Evolutionary conservation across 495 filamentous ascomycete genomes (phyloP).

Genomic region (Tuber umbilicatum): DNA sequence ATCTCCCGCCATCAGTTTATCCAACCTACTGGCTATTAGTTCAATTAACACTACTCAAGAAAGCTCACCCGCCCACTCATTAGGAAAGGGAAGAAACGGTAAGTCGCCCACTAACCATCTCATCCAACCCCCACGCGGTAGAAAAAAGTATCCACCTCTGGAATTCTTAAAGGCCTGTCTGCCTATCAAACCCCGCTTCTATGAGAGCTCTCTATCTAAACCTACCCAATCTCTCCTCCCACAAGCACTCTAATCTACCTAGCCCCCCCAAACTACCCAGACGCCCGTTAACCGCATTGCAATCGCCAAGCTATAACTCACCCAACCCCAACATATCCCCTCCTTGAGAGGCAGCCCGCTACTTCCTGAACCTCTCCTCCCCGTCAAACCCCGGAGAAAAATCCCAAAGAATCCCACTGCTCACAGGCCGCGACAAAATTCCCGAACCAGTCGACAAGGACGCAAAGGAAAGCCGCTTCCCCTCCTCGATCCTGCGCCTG

Average conservation of each 20-base stretch:
- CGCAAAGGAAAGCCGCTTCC: neutral
- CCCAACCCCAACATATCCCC: neutral
- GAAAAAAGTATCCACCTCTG: neutral
- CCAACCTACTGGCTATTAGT: neutral
- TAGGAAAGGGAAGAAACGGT: neutral
- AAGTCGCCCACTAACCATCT: neutral
- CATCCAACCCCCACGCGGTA: neutral
- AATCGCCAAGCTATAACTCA: neutral
- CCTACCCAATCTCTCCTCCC: neutral
- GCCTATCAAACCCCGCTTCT: neutral
- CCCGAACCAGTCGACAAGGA: neutral
- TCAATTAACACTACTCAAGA: neutral
- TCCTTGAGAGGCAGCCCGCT: neutral
- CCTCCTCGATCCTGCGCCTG: neutral
- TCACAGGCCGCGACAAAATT: neutral
- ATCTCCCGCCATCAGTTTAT: neutral
- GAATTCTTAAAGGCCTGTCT: neutral
- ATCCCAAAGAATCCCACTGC: neutral
- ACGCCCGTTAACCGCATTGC: neutral
- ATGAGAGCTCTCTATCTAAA: neutral
- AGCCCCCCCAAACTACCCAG: neutral
- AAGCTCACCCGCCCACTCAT: neutral
- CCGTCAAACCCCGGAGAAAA: neutral
- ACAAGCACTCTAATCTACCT: neutral
- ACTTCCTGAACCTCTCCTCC: neutral